phyloP scores from a whole-genome alignment of 768 basidiomycete genomes.

The Postia placenta region DNA sequence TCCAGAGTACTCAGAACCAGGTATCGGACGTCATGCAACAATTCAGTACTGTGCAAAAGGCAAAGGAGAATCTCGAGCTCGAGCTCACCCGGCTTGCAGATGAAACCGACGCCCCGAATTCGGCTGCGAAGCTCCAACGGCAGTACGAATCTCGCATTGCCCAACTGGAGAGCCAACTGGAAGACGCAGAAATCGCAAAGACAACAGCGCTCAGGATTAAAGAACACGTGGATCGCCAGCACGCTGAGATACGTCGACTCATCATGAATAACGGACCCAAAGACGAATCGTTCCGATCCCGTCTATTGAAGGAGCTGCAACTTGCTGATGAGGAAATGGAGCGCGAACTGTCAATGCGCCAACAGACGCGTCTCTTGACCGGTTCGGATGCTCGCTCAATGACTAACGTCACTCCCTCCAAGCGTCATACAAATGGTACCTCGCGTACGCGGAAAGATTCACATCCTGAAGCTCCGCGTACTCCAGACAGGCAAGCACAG shows the following conservation, averaged over 20 bases:
- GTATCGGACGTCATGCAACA: conserved; percentile 50
- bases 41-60: conserved; percentile 44
- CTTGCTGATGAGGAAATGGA: conserved; percentile 51
- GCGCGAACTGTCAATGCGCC: conserved; percentile 41
- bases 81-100: conserved; percentile 65
- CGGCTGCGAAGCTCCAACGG: conserved; percentile 54
- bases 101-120: conserved; percentile 45
- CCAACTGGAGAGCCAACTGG: conserved; percentile 55
- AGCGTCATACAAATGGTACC: conserved; percentile 31
- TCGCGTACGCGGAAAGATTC: conserved; percentile 32
- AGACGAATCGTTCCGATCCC: conserved; percentile 56
- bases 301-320: conserved; percentile 58
- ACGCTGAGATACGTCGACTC: conserved; percentile 66
- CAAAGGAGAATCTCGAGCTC: conserved; percentile 59
- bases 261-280: conserved; percentile 50
- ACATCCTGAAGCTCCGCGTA: conserved; percentile 28
- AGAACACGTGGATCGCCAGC: conserved; percentile 59
- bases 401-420: conserved; percentile 44
- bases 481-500: conserved; percentile 39
- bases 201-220: conserved; percentile 48
- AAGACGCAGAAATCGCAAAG: conserved; percentile 47
- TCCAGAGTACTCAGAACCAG: conserved; percentile 51
- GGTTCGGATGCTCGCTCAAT: conserved; percentile 30
- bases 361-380: conserved; percentile 9
- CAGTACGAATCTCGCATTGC: conserved; percentile 59